Evolutionary conservation across 2,329 filamentous ascomycete genomes (phyloP).

Genomic region (Alternaria arborescens): DNA sequence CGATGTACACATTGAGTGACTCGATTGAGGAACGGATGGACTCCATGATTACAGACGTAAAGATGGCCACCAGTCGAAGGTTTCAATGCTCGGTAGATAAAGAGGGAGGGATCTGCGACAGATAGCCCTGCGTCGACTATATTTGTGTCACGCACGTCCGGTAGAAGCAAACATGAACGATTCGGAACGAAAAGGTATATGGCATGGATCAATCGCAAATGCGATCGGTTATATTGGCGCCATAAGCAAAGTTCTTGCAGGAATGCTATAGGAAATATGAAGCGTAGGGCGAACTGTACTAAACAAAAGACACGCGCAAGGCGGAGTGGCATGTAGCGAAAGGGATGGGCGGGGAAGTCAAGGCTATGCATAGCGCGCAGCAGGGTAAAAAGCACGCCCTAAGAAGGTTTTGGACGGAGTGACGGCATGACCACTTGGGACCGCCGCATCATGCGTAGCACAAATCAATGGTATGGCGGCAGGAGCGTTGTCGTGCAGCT

Average conservation of each 20-base stretch:
- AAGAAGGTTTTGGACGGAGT: conserved; percentile 17
- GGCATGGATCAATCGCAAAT: conserved; percentile 7
- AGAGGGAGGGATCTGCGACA: not conserved
- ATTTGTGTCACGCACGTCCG: conserved; percentile 14
- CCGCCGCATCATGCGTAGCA: conserved; percentile 22
- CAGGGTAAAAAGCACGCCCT: conserved; percentile 4
- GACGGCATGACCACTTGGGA: conserved; percentile 30
- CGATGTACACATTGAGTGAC: conserved; percentile 35
- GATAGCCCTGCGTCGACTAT: conserved; percentile 11
- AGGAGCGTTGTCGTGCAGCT: conserved; percentile 34
- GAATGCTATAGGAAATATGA: conserved; percentile 4
- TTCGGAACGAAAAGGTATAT: conserved; percentile 11
- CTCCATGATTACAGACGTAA: conserved; percentile 32
- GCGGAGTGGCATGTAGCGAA: not conserved
- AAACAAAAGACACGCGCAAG: conserved; percentile 10
- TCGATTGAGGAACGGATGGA: conserved; percentile 27
- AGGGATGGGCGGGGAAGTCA: conserved; percentile 15
- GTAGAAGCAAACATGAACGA: conserved; percentile 26
- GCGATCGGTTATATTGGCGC: conserved; percentile 16
- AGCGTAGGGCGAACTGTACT: conserved; percentile 13
- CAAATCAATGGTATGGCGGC: conserved; percentile 29
- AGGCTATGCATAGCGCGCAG: conserved; percentile 3
- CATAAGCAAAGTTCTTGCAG: conserved; percentile 17
- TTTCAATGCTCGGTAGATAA: conserved; percentile 13
- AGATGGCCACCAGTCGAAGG: conserved; percentile 4